Percentiles rank a stretch among this genome's conserved stretches.
phyloP scores from a whole-genome alignment of 2,329 filamentous ascomycete genomes.

The Trichophyton schoenleinii region DNA sequence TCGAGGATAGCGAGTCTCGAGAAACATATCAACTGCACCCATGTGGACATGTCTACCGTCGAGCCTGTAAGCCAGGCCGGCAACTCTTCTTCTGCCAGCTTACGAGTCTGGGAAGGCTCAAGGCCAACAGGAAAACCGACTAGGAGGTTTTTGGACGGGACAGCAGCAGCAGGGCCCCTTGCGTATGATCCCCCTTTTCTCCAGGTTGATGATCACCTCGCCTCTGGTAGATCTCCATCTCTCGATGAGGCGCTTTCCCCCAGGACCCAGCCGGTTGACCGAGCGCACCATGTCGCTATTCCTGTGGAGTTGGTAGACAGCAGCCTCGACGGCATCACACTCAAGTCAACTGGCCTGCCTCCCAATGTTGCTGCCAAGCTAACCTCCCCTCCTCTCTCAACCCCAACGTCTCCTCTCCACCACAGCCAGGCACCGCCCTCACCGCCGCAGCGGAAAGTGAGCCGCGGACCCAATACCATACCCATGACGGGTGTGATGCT shows the following conservation, averaged over 20 bases:
- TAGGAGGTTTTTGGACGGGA: conserved; percentile 27
- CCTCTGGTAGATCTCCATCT: conserved; percentile 20
- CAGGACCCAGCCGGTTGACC: conserved; percentile 24
- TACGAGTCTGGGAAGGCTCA: conserved; percentile 34
- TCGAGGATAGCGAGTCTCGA: conserved; percentile 33
- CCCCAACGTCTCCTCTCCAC: conserved; percentile 16
- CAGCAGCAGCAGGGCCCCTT: too few species aligned
- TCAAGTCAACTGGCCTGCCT: conserved; percentile 34
- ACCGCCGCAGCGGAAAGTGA: conserved; percentile 6
- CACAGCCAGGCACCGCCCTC: conserved; percentile 1
- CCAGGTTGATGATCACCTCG: conserved; percentile 22
- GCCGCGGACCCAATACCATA: not conserved
- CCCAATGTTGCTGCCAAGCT: conserved; percentile 33
- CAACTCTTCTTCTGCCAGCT: not conserved
- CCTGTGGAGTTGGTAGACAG: conserved; percentile 37
- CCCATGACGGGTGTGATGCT: not conserved
- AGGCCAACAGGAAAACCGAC: conserved; percentile 29
- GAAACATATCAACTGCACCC: conserved; percentile 15
- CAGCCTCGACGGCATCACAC: conserved; percentile 35
- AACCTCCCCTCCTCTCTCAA: conserved; percentile 24
- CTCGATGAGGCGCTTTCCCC: conserved; percentile 32
- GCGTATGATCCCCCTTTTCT: conserved; percentile 8
- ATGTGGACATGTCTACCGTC: not conserved
- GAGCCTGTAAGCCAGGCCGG: not conserved
- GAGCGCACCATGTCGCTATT: conserved; percentile 21